phyloP scores from a whole-genome alignment of 495 filamentous ascomycete species.

The Stereocaulon alpinum region DNA sequence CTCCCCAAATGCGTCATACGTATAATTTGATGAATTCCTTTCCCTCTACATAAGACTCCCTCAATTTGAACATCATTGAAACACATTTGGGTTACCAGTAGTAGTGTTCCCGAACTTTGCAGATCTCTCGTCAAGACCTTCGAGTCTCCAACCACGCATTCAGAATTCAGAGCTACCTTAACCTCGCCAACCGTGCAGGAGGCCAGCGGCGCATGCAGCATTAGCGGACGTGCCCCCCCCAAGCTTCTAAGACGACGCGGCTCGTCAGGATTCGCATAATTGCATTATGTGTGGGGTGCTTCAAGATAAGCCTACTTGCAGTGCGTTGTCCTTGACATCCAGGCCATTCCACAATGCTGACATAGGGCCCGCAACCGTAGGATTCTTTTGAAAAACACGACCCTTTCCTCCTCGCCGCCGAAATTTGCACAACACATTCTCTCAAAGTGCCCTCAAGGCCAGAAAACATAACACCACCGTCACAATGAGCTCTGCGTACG shows the following conservation, averaged over 20 bases:
- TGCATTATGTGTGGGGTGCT: not conserved
- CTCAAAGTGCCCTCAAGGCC: not conserved
- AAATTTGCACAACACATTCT: not conserved
- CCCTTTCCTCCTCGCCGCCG: not conserved
- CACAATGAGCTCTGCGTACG: constrained; percentile 16
- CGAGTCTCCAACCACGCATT: not conserved
- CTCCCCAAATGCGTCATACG: not conserved
- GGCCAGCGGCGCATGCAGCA: not conserved
- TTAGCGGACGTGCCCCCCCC: not conserved
- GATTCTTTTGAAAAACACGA: not conserved
- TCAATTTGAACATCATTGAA: not conserved
- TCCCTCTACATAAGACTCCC: not conserved
- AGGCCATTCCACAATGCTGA: not conserved
- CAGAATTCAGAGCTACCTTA: not conserved
- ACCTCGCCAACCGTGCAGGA: not conserved
- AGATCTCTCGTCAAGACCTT: not conserved
- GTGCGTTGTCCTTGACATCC: constrained; percentile 3
- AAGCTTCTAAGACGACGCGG: constrained; percentile 2
- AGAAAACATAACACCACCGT: not conserved
- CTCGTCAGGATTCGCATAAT: not conserved
- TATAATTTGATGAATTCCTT: not conserved
- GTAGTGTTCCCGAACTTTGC: not conserved
- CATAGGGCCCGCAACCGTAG: not conserved
- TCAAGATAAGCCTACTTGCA: constrained; percentile 1
- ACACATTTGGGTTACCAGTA: not conserved